Evolutionary conservation across 371 early-diverging fungal species (phyloP).

Genomic region (Mucor irregularis): DNA sequence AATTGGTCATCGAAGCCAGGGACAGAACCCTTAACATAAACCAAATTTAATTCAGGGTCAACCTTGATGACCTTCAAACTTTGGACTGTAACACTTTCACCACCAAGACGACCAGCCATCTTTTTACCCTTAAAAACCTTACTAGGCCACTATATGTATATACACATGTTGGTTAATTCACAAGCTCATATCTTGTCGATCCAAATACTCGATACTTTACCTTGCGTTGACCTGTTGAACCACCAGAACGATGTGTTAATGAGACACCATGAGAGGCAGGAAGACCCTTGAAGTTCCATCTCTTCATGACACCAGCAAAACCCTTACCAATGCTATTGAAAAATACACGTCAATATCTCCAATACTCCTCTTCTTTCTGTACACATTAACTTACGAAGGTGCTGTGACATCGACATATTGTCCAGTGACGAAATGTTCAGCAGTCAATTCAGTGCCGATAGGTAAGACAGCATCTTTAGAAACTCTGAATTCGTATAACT

Average conservation of each 20-base stretch:
- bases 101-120: slow-evolving; percentile 97
- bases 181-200: too few species aligned
- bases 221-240: slow-evolving; percentile 94
- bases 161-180: too few species aligned
- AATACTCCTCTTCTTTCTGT: neutral
- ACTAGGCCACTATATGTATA: slow-evolving; percentile 71
- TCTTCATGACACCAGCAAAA: slow-evolving; percentile 97
- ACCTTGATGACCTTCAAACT: slow-evolving; percentile 88
- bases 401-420: slow-evolving; percentile 93
- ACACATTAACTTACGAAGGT: slow-evolving; percentile 60
- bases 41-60: slow-evolving; percentile 79
- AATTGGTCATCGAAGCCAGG: slow-evolving; percentile 88
- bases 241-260: slow-evolving; percentile 85
- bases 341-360: neutral
- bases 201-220: slow-evolving; percentile 29
- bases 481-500: slow-evolving; percentile 82
- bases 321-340: slow-evolving; percentile 85
- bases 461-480: slow-evolving; percentile 86
- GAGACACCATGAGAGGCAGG: slow-evolving; percentile 95
- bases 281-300: slow-evolving; percentile 92
- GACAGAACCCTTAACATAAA: slow-evolving; percentile 91
- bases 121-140: slow-evolving; percentile 96
- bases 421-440: slow-evolving; percentile 91
- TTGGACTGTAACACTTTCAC: slow-evolving; percentile 79
- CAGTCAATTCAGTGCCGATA: slow-evolving; percentile 74